These are phyloP conservation scores for Podospora pseudoanserina DNA, from an alignment of 495 filamentous ascomycete genomes.

Conservation along the genomic window DNA sequence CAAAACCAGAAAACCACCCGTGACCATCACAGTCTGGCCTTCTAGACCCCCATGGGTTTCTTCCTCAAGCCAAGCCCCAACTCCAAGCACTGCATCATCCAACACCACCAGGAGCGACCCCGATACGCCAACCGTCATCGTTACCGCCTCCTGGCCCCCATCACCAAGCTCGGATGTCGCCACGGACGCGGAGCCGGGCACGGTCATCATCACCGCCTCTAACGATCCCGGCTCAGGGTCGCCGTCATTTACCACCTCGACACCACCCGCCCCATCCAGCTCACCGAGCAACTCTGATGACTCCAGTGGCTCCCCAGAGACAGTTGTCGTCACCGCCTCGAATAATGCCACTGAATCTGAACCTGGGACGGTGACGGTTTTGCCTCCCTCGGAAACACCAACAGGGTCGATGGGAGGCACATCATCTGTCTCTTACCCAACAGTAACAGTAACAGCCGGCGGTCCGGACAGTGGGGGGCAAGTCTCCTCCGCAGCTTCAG, in stretches of 20 bases:
- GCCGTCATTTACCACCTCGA: not conserved
- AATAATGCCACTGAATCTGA: not conserved
- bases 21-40: conserved; percentile 22
- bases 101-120: not conserved
- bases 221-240: not conserved
- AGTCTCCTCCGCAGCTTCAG: not conserved
- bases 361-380: not conserved
- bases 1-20: conserved; percentile 7
- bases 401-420: not conserved
- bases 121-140: conserved; percentile 9
- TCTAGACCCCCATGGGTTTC: not conserved
- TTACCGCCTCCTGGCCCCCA: not conserved
- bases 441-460: not conserved
- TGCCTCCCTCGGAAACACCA: not conserved
- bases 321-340: conserved; percentile 16
- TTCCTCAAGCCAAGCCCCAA: not conserved
- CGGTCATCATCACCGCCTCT: conserved; percentile 8
- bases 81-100: not conserved
- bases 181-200: not conserved
- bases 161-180: not conserved
- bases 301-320: not conserved
- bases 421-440: too few species aligned
- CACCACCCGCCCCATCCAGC: not conserved
- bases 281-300: not conserved
- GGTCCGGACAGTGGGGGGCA: not conserved